Base-by-base conservation (phyloP, 2,329 filamentous ascomycete genomes). In the Talaromyces sp. region DNA sequence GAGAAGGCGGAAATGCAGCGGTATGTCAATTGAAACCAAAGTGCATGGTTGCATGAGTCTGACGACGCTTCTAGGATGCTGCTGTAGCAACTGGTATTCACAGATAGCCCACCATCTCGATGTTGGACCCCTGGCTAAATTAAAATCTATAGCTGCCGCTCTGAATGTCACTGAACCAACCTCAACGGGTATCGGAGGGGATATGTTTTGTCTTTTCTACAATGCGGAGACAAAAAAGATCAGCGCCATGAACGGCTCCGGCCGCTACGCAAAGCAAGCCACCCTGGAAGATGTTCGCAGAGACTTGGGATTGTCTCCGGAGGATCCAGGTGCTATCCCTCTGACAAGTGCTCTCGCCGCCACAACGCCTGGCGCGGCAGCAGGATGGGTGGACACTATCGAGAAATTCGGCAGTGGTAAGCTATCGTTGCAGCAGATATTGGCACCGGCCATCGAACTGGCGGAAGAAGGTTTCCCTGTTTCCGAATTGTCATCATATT, bases 171-270 rank as follows among this genome's bases (percentile, higher is more conserved):
- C 93, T 0, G 95, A 99, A 73, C 95, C 95, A 8, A 87, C 88
- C 62, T 95, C 90, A 6, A 98, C 95, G 0, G 95, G 95, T 47
- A 97, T 99, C 63, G 95, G 95, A 61, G 95, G 95, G 65, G 95
- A 99, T 77, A 92, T 96, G 87, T 99, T 98, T 78, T 93, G 93
- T 75, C 85, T 98, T 39, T 97, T 86, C 81, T 98, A 93, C 80
- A 85, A 96, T 72, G 91, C 92, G 49, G 85, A 88, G 68, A 91
- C 88, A 0, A 89, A 90, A 71, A 89, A 90, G 65, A 88, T 98
- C 9, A 88, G 87, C 59, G 91, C 92, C 10, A 80, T 98, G 75
- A 99, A 99, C 75, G 95, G 93, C 22, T 97, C 93, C 1, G 95
- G 95, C n/a, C 87, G 95, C 30, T 86, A 92, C 3, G 87, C 90